Base-by-base conservation (phyloP, 208 protist species). In the Wallacemonas sp. region DNA sequence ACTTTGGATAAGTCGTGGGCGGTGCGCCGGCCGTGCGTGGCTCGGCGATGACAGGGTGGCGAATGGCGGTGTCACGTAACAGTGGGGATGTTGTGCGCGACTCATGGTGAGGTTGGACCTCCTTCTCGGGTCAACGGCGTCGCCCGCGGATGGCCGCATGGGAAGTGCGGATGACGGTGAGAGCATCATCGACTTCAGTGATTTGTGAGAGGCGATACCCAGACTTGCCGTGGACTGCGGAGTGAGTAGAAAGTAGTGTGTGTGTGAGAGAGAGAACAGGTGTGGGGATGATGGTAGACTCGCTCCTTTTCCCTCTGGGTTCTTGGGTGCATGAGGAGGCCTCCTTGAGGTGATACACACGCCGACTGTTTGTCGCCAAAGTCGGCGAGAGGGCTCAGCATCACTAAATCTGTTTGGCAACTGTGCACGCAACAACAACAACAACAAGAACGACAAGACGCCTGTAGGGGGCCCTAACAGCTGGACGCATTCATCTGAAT, bases 401-500 rank as follows among this genome's bases (percentile, higher is more conserved):
- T n/a, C n/a, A n/a, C n/a, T n/a, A n/a, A n/a, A n/a, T n/a, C n/a
- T n/a, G n/a, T n/a, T n/a, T n/a, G n/a, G n/a, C n/a, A n/a, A n/a
- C n/a, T n/a, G n/a, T n/a, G n/a, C 24, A n/a, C 19, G 34, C 34
- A 32, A 2, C 34, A 8, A 67, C 12, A 44, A 21, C 37, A 71
- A 59, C 2, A 55, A 45, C 9, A 60, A 46, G 13, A 63, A 9
- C 36, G 33, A 53, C 0, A 21, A 36, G n/a, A 63, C n/a, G n/a
- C n/a, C n/a, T n/a, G n/a, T n/a, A n/a, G n/a, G n/a, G n/a, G n/a
- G n/a, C 13, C n/a, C 76, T 58, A 82, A 36, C 76, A 82, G 24
- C 42, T 66, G 0, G 64, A 68, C 13, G 75, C 68, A 58, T 68
- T 45, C 9, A 69, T 79, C 42, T 87, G 81, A 19, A 87, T 72